These are phyloP conservation scores for Mortierella alpina DNA, from an alignment of 192 early-diverging fungal genomes.

Conservation along the genomic window DNA sequence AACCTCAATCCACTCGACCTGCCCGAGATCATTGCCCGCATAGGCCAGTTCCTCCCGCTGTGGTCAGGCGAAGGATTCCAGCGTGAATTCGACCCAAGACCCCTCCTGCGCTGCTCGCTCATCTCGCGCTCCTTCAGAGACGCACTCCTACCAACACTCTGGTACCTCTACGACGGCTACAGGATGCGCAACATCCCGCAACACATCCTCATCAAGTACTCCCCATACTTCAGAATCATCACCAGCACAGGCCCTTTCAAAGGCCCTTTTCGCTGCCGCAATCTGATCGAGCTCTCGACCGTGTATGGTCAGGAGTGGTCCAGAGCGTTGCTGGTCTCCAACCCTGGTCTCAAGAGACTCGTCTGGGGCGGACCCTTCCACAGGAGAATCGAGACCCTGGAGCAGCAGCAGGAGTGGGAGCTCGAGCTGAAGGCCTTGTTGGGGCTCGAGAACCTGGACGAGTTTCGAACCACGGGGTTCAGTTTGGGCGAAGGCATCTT, in stretches of 20 bases:
- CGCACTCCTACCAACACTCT: constrained; percentile 19
- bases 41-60: constrained; percentile 39
- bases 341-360: constrained; percentile 27
- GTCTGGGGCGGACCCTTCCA: constrained; percentile 38
- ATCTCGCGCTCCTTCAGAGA: constrained; percentile 17
- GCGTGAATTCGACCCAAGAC: constrained; percentile 21
- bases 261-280: constrained; percentile 33
- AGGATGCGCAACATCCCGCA: constrained; percentile 27
- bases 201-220: constrained; percentile 9
- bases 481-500: constrained; percentile 42
- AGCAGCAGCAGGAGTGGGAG: constrained; percentile 40
- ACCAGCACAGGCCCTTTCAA: constrained; percentile 39
- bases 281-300: constrained; percentile 30
- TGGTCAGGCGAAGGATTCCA: constrained; percentile 31
- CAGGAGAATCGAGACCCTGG: constrained; percentile 29
- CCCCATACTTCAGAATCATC: constrained; percentile 34
- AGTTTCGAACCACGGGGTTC: constrained; percentile 29
- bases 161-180: constrained; percentile 40
- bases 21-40: constrained; percentile 31
- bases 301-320: constrained; percentile 50
- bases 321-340: constrained; percentile 17
- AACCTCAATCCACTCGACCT: constrained; percentile 15
- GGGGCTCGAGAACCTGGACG: constrained; percentile 35
- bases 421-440: constrained; percentile 31
- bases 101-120: constrained; percentile 21